Percentiles rank a stretch among this genome's conserved stretches.
Evolutionary conservation across 2,329 filamentous ascomycete species (phyloP).

Genomic region (Cladophialophora bantiana): DNA sequence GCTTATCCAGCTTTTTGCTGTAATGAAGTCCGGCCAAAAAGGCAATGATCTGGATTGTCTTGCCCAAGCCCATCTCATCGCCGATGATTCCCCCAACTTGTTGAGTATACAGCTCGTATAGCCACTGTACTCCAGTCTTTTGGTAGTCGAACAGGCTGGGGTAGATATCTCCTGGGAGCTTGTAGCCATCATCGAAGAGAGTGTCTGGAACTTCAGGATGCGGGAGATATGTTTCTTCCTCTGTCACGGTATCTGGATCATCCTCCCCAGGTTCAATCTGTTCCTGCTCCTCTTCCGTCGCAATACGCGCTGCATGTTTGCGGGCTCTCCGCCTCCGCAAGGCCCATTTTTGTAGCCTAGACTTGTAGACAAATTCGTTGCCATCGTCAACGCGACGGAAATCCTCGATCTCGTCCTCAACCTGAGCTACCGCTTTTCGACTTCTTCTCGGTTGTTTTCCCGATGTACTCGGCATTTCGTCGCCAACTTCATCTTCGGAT

Average conservation of each 20-base stretch:
- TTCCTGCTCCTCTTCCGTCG: conserved; percentile 47
- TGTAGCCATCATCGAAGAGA: conserved; percentile 75
- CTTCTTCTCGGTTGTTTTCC: conserved; percentile 36
- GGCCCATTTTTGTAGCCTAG: conserved; percentile 78
- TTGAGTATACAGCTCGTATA: conserved; percentile 89
- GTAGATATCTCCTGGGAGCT: conserved; percentile 89
- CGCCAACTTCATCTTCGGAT: conserved; percentile 44
- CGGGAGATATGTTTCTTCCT: conserved; percentile 80
- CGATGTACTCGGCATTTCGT: conserved; percentile 37
- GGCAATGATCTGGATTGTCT: conserved; percentile 82
- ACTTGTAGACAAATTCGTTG: conserved; percentile 80
- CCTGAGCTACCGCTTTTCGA: conserved; percentile 40
- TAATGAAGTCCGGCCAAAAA: conserved; percentile 92
- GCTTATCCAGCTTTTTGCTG: conserved; percentile 81
- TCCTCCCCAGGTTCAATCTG: conserved; percentile 53
- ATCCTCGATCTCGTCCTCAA: conserved; percentile 59
- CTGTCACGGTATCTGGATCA: conserved; percentile 19
- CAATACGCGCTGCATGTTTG: conserved; percentile 44
- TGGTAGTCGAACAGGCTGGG: conserved; percentile 95
- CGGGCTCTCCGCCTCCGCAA: conserved; percentile 67
- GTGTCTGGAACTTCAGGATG: conserved; percentile 83
- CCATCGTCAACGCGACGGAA: conserved; percentile 81
- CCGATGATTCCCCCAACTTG: conserved; percentile 92
- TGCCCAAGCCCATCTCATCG: conserved; percentile 98
- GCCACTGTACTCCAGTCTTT: conserved; percentile 95